phyloP scores from a whole-genome alignment of 176 grass and related monocot species.

The Eremochloa ophiuroides region DNA sequence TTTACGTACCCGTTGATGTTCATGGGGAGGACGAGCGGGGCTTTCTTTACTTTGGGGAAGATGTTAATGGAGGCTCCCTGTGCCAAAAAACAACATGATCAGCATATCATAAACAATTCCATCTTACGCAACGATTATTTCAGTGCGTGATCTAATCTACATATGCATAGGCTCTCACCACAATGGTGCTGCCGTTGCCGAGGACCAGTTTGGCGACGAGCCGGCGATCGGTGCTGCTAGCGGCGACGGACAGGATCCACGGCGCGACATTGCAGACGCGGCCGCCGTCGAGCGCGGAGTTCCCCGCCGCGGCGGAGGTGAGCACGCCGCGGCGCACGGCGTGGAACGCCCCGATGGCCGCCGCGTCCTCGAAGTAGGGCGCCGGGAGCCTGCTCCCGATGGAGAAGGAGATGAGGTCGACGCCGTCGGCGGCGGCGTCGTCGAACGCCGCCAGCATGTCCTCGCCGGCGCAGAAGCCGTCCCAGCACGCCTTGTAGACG shows the following conservation, averaged over 20 bases:
- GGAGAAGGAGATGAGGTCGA: conserved; percentile 16
- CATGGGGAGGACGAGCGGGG: background rate
- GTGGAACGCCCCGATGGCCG: background rate
- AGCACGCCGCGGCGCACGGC: background rate
- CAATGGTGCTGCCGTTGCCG: background rate
- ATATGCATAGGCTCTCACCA: background rate
- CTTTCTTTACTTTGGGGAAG: background rate
- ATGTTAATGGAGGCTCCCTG: conserved; percentile 6
- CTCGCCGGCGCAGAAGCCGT: fast-evolving
- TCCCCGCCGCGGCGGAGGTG: background rate
- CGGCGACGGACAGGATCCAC: background rate
- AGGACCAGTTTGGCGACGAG: background rate
- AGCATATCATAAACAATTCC: background rate
- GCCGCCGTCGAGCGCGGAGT: background rate
- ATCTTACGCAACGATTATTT: background rate
- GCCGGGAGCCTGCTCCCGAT: background rate
- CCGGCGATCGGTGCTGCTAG: background rate
- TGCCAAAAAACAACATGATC: background rate
- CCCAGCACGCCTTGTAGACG: conserved; percentile 24
- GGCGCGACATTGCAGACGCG: background rate
- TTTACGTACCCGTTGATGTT: background rate
- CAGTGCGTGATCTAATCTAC: background rate
- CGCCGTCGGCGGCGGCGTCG: conserved; percentile 14
- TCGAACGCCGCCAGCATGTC: background rate
- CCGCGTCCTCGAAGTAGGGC: background rate